Evolutionary conservation across 2,329 filamentous ascomycete genomes (phyloP).

Genomic region (Ilyonectria destructans): DNA sequence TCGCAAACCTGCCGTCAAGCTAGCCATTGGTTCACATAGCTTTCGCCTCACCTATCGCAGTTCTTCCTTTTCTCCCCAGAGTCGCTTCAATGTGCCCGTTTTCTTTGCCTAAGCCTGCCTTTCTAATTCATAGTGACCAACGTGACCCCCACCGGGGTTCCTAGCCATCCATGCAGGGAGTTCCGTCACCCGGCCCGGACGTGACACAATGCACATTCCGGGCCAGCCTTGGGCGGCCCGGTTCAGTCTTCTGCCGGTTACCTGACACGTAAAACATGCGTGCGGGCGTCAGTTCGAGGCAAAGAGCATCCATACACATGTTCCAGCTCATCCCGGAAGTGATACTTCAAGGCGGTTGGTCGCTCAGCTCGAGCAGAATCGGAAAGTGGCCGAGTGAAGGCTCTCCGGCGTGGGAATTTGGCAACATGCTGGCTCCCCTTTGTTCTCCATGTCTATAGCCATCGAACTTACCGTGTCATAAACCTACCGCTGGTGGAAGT

Average conservation of each 20-base stretch:
- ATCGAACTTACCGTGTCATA: not conserved
- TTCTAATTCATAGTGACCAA: not conserved
- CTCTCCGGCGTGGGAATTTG: not conserved
- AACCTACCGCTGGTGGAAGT: not conserved
- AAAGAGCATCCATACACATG: not conserved
- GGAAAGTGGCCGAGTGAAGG: slow-evolving; percentile 10
- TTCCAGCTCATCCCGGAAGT: slow-evolving; percentile 5
- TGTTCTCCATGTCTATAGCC: not conserved
- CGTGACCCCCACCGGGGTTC: not conserved
- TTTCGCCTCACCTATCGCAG: not conserved
- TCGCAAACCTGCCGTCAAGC: not conserved
- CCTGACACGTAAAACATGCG: slow-evolving; percentile 2
- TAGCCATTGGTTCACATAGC: not conserved
- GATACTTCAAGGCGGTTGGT: not conserved
- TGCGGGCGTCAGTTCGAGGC: not conserved
- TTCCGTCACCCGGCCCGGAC: slow-evolving; percentile 30
- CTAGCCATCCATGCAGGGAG: slow-evolving; percentile 11
- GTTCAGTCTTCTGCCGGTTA: not conserved
- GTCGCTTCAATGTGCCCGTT: not conserved
- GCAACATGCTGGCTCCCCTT: not conserved
- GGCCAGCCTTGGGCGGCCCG: slow-evolving; percentile 20
- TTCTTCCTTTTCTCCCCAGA: not conserved
- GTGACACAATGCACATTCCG: slow-evolving; percentile 4
- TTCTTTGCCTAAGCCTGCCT: not conserved
- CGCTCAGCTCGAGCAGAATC: not conserved